These are phyloP conservation scores for Vitis rupestris DNA, from an alignment of 164 flowering plant genomes.

Conservation along the genomic window DNA sequence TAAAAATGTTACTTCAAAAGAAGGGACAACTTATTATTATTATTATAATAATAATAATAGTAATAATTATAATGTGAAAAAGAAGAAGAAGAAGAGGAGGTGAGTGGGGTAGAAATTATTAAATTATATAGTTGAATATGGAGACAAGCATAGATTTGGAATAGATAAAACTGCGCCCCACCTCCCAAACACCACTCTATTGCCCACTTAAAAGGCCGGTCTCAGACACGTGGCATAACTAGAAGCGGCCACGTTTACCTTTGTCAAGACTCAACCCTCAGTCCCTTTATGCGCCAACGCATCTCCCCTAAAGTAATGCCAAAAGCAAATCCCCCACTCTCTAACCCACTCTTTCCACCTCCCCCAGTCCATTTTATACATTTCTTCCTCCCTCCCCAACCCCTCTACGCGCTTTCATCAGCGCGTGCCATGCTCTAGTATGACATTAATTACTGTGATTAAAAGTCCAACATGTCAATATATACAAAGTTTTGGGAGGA, in stretches of 20 bases:
- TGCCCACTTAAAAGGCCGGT: not conserved
- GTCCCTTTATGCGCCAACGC: slow-evolving; percentile 20
- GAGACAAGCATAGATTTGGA: slow-evolving; percentile 18
- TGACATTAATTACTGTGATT: too few relatives aligned
- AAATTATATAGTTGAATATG: not conserved
- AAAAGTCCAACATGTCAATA: too few relatives aligned
- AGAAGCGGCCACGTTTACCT: slow-evolving; percentile 1
- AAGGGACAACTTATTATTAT: too few relatives aligned
- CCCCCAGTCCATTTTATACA: not conserved
- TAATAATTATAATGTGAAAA: too few relatives aligned
- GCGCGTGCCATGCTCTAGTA: too few relatives aligned
- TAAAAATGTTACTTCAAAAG: too few relatives aligned
- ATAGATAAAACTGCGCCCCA: slow-evolving; percentile 19
- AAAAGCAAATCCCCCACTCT: slow-evolving; percentile 15
- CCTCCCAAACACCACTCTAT: slow-evolving; percentile 9
- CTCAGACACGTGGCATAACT: not conserved
- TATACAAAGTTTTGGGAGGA: too few relatives aligned
- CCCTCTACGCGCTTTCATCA: not conserved
- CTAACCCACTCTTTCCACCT: slow-evolving; percentile 11
- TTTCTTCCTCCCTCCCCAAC: not conserved
- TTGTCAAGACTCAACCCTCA: not conserved
- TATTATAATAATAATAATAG: too few relatives aligned
- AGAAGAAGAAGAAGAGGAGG: too few relatives aligned
- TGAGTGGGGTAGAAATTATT: too few relatives aligned
- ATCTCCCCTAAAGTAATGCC: slow-evolving; percentile 18